Base-by-base conservation (phyloP, 139 green algal species). In the Chlamydomonas asymmetrica region DNA sequence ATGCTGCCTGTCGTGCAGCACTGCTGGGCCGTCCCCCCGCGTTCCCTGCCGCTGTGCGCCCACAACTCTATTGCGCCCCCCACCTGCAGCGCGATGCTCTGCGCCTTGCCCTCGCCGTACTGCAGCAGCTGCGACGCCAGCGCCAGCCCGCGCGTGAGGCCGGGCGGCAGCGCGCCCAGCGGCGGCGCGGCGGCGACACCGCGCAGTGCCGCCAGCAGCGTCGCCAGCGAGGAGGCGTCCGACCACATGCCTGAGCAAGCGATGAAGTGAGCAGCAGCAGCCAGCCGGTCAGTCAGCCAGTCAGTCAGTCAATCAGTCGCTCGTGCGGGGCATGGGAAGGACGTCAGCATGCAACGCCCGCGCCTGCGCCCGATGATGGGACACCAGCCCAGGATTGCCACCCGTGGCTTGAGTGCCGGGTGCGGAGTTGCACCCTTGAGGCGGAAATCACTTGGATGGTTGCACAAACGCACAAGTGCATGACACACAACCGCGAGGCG, bases 101-200 rank as follows among this genome's bases (percentile, higher is more conserved):
- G 69, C 22, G 76, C 41, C 32, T 43, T 23, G 5, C 70, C 70
- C 71, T 85, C 80, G 25, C 64, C 70, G 34, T 77, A 74, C 59
- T 82, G 74, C 57, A 85, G 69, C 74, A 85, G 70, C 35, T 71
- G 61, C 4, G 73, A 75, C 3, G 65, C 79, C 38, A 85, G 50
- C 31, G 43, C 40, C 52, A 85, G 62, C 5, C 32, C 34, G 5
- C 62, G 67, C 61, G 54, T 34, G 25, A 85, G 25, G 7, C 63
- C 65, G n/a, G 34, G 37, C 35, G 39, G 35, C 37, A 39, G n/a
- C 34, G 71, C 23, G 37, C 64, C 39, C 7, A 52, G 4, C 39
- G n/a, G 49, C 2, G 73, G 8, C 5, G 39, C 39, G 31, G 45
- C 60, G 41, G 75, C 57, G 34, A 68, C 63, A 31, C 78, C 49